Conservation (phyloP, 768 basidiomycete species). For the Megacollybia marginata region DNA sequence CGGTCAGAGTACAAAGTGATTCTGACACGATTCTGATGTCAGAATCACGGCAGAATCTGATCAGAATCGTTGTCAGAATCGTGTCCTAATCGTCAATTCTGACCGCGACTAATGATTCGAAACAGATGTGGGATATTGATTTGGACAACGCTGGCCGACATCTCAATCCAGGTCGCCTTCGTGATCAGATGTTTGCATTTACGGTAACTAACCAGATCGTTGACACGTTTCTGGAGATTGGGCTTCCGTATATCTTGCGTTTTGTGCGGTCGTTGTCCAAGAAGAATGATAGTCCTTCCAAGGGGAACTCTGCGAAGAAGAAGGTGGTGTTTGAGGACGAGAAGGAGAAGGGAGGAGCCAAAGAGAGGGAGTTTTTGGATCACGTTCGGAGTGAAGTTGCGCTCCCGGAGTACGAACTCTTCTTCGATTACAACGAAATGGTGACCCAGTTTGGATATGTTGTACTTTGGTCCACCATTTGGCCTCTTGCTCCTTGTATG, state of each 20-base stretch:
- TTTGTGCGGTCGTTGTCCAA: constrained; percentile 43
- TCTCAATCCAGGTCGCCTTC: constrained; percentile 61
- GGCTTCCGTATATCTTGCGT: constrained; percentile 71
- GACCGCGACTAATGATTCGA: too few relatives aligned
- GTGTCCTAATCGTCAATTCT: too few relatives aligned
- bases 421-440: constrained; percentile 94
- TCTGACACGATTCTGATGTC: too few relatives aligned
- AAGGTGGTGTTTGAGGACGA: constrained; percentile 7
- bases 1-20: too few relatives aligned
- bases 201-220: constrained; percentile 84
- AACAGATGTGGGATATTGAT: constrained; percentile 43
- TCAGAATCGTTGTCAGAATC: too few relatives aligned
- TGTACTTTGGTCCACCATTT: constrained; percentile 86
- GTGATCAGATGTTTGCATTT: constrained; percentile 91
- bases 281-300: constrained; percentile 20
- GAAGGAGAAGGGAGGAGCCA: constrained; percentile 31
- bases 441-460: constrained; percentile 93
- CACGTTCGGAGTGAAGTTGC: constrained; percentile 40
- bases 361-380: constrained; percentile 79
- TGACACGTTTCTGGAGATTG: constrained; percentile 73
- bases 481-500: constrained; percentile 73
- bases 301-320: not conserved
- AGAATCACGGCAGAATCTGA: too few relatives aligned
- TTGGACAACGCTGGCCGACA: constrained; percentile 43
- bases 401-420: constrained; percentile 53